A percentile compares a stretch with the other conserved stretches of the same genome.
phyloP scores from a whole-genome alignment of 2,329 filamentous ascomycete species.

The Exserohilum rostratum region DNA sequence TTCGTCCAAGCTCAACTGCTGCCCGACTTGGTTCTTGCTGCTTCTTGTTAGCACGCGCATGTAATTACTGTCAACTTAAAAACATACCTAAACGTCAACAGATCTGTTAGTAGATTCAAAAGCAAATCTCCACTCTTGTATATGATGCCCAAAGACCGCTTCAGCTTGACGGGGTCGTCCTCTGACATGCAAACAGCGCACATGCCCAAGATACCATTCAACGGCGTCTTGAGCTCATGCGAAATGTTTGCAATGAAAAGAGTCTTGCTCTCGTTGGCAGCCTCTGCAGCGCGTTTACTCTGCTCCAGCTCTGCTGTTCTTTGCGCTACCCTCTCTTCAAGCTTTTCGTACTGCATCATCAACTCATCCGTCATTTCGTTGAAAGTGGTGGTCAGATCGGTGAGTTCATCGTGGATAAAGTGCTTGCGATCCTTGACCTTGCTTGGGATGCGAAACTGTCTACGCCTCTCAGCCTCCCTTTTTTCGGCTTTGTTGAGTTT shows the following conservation, averaged over 20 bases:
- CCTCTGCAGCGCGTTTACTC: constrained; percentile 89
- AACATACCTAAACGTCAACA: constrained; percentile 72
- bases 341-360: constrained; percentile 79
- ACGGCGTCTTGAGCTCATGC: constrained; percentile 86
- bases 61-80: background rate
- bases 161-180: constrained; percentile 76
- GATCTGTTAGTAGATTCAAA: constrained; percentile 83
- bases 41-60: background rate
- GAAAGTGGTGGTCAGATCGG: constrained; percentile 82
- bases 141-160: constrained; percentile 82
- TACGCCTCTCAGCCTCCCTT: constrained; percentile 50
- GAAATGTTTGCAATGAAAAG: constrained; percentile 95
- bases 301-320: constrained; percentile 84
- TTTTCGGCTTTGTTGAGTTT: constrained; percentile 46
- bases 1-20: constrained; percentile 80
- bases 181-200: constrained; percentile 92
- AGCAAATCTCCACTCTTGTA: constrained; percentile 88
- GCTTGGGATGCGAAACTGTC: constrained; percentile 80
- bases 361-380: constrained; percentile 95
- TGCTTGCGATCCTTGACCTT: constrained; percentile 79
- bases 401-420: constrained; percentile 80
- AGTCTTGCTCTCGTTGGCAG: constrained; percentile 97
- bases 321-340: constrained; percentile 84
- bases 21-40: constrained; percentile 91
- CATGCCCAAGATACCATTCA: constrained; percentile 96